Evolutionary conservation across 2,329 filamentous ascomycete species (phyloP).

Genomic region (Alternaria consortialis): DNA sequence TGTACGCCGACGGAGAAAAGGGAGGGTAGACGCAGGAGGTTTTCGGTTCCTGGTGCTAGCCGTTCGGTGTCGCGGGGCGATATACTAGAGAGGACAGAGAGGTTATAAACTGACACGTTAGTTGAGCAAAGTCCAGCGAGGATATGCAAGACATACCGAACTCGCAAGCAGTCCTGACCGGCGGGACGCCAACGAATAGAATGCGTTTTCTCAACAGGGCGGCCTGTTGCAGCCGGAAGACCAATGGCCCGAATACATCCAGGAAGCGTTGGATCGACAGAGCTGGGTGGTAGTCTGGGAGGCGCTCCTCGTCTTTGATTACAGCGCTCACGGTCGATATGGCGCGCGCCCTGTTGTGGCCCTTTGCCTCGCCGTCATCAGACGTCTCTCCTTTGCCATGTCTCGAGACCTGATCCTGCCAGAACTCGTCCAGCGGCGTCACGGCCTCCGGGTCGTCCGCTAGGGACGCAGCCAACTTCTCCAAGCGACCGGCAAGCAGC

Average conservation of each 20-base stretch:
- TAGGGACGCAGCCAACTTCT: constrained; percentile 72
- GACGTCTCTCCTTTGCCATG: background rate
- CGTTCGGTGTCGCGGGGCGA: constrained; percentile 76
- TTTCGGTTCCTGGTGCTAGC: constrained; percentile 69
- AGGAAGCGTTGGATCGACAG: constrained; percentile 81
- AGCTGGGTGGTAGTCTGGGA: constrained; percentile 85
- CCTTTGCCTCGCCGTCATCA: constrained; percentile 21
- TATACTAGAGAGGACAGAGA: constrained; percentile 91
- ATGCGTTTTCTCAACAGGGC: constrained; percentile 88
- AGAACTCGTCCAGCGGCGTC: constrained; percentile 77
- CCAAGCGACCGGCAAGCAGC: constrained; percentile 81
- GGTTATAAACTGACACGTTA: constrained; percentile 76
- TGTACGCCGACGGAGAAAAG: constrained; percentile 95
- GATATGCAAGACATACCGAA: constrained; percentile 70
- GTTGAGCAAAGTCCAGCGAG: background rate
- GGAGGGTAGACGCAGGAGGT: constrained; percentile 73
- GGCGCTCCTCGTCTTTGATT: constrained; percentile 68
- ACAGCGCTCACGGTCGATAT: constrained; percentile 65
- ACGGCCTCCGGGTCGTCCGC: constrained; percentile 72
- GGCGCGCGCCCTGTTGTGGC: constrained; percentile 44
- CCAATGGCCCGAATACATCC: constrained; percentile 85
- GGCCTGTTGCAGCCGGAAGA: constrained; percentile 90
- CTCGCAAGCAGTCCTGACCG: constrained; percentile 85
- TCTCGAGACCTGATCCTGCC: constrained; percentile 65
- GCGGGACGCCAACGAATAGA: constrained; percentile 83